Base-by-base conservation (phyloP, 257 asterid species). In the Nicotiana noctiflora region DNA sequence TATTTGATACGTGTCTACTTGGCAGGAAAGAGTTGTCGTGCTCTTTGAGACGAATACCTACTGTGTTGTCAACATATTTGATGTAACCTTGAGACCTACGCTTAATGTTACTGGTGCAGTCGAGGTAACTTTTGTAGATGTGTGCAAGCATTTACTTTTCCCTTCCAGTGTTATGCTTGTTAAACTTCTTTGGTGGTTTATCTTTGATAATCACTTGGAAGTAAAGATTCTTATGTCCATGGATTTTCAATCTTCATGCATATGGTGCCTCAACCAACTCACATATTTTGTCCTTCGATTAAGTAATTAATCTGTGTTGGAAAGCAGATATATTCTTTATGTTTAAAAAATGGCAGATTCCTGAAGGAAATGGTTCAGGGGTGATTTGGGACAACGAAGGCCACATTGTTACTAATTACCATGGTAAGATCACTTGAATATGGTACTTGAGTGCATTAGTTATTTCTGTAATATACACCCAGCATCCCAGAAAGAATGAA, bases 331-430 rank as follows among this genome's bases (percentile, higher is more conserved):
- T 32, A 74, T 23, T 72, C 61, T 74, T 31, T 34, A 57, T 31
- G 67, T 79, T 75, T 60, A 40, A 25, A 32, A 53, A 63, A 67
- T 83, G 70, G 29, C 89, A 95, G 99, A 84, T 95, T 88, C 99
- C 99, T 23, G 99, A 95, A 88, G 99, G 99, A 84, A 95, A 95
- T 88, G 98, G 98, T 56, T 95, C 98, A 0, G 98, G 98, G 80
- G 94, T 93, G 52, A 95, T 95, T 52, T 95, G 99, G 99, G 99
- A 95, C 85, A 92, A 85, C 5, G 91, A 87, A 79, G 99, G 99
- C 70, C 98, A 95, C 86, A 92, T 95, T 84, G 96, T 95, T 25
- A 95, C 99, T 77, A 95, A 95, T 86, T 95, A 92, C 83, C 99
- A 95, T n/a, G 99, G 99, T 95, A 93, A 80, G 87, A 19, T 29